Percentiles rank a stretch among this genome's conserved stretches.
These are phyloP conservation scores for Clavispora phyllophila DNA, from an alignment of 805 yeast genomes.

Conservation along the genomic window DNA sequence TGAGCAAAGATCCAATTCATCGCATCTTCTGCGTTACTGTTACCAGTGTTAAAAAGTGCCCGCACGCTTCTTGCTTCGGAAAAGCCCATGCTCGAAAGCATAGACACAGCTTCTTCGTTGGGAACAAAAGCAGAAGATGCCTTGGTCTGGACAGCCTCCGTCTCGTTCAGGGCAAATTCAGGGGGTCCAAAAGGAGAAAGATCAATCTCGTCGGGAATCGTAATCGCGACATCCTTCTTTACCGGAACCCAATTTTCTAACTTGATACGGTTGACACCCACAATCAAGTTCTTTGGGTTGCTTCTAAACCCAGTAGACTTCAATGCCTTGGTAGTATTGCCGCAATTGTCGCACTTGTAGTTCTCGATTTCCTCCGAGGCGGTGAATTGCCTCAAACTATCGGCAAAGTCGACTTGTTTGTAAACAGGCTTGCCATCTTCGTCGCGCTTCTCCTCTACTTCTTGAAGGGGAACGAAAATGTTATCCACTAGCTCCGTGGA, in stretches of 20 bases:
- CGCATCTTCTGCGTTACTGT: constrained; percentile 60
- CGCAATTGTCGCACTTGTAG: constrained; percentile 57
- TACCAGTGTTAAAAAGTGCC: constrained; percentile 73
- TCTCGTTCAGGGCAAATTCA: constrained; percentile 34
- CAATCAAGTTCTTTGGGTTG: constrained; percentile 65
- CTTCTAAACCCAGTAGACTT: constrained; percentile 49
- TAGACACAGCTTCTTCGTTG: constrained; percentile 47
- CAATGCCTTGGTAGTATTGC: constrained; percentile 20
- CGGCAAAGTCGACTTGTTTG: constrained; percentile 44
- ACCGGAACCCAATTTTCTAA: constrained; percentile 87
- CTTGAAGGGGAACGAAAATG: constrained; percentile 55
- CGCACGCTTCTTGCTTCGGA: constrained; percentile 57
- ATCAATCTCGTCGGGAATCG: constrained; percentile 42
- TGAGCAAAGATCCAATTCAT: constrained; percentile 89
- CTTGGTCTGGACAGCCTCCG: constrained; percentile 16
- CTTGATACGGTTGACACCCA: constrained; percentile 75
- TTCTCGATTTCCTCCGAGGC: constrained; percentile 53
- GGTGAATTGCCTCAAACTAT: constrained; percentile 43
- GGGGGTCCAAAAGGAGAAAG: constrained; percentile 38
- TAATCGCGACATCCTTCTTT: constrained; percentile 72
- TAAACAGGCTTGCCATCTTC: constrained; percentile 45
- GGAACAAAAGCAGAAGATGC: constrained; percentile 40
- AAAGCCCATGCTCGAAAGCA: constrained; percentile 83
- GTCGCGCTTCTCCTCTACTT: constrained; percentile 30
- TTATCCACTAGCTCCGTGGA: constrained; percentile 54